Conservation (phyloP, 306 rosid species). For the Lablab purpureus region DNA sequence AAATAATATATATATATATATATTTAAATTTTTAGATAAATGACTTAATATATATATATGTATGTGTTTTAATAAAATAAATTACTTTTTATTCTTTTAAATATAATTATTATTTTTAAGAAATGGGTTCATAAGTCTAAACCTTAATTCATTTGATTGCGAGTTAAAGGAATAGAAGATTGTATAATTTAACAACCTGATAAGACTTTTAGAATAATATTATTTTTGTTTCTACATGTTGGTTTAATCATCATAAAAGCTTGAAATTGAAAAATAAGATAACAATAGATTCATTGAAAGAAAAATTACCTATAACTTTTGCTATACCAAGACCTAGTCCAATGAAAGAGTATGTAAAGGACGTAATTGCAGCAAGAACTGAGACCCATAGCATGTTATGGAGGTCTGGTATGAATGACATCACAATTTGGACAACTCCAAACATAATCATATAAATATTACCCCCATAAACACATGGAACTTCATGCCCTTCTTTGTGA, state of each 20-base stretch:
- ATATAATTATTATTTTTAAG: no score
- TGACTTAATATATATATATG: no score
- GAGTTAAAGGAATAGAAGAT: no score
- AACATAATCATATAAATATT: constrained; percentile 66
- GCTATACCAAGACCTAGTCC: constrained; percentile 75
- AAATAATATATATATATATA: no score
- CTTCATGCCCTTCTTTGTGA: constrained; percentile 78
- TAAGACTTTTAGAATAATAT: background rate
- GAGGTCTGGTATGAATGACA: constrained; percentile 84
- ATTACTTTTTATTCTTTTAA: no score
- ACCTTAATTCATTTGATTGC: no score
- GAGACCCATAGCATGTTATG: constrained; percentile 78
- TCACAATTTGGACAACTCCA: constrained; percentile 71
- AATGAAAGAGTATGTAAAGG: constrained; percentile 65
- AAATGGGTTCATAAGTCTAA: no score
- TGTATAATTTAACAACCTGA: constrained; percentile 5
- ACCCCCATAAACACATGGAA: constrained; percentile 64
- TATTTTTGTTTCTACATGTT: constrained; percentile 3
- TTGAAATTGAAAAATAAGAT: background rate
- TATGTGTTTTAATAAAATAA: no score
- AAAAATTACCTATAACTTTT: constrained; percentile 52
- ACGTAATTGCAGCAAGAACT: constrained; percentile 66
- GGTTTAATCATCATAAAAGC: background rate
- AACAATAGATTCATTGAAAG: constrained; percentile 1
- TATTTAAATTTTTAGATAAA: no score